Evolutionary conservation across 495 filamentous ascomycete genomes (phyloP), one percentile per base, ranked within the genome.

Genomic region (Glonium stellatum): DNA sequence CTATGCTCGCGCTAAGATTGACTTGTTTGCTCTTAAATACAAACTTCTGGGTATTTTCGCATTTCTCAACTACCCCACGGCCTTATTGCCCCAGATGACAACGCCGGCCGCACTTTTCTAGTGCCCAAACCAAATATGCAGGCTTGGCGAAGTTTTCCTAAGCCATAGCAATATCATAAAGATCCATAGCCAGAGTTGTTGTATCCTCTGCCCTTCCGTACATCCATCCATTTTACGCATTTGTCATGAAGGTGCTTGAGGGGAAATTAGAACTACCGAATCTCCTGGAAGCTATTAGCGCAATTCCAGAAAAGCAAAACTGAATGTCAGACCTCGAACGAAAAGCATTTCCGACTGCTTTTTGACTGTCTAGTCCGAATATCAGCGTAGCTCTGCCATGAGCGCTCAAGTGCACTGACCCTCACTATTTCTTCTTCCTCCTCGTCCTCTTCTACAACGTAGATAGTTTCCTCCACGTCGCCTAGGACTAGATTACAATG

Each of bases 281-380:
- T 98, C 92, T 61, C 92, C 92, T 96, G 60, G 19, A 51, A 27
- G 36, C 65, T 2, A 9, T 81, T 64, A 81, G 75, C 57, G 34
- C 51, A 23, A 47, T 22, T 27, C 13, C 23, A 27, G 18, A 18
- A 15, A 23, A 15, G 18, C 31, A 21, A 25, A 23, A 31, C 23
- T 5, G 9, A 15, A 39, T 35, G 4, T 27, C 64, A 1, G 62
- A 95, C 92, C 93, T 87, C 93, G 79, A 25, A 98, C 93, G 69
- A 99, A 99, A n/a, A 99, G 76, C 93, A 97, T 99, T 70, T 97
- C 95, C 44, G 90, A 92, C 69, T 96, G 92, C 75, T 95, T 95
- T 73, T 90, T 93, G 57, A 91, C 84, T 11, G 90, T 95, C 92
- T 96, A 61, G n/a, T 37, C 37, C 34, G 55, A 18, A 44, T 23